A percentile compares a stretch with the other conserved stretches of the same genome.
Conservation (phyloP, 768 basidiomycete species). For the Mrakia gelida region DNA sequence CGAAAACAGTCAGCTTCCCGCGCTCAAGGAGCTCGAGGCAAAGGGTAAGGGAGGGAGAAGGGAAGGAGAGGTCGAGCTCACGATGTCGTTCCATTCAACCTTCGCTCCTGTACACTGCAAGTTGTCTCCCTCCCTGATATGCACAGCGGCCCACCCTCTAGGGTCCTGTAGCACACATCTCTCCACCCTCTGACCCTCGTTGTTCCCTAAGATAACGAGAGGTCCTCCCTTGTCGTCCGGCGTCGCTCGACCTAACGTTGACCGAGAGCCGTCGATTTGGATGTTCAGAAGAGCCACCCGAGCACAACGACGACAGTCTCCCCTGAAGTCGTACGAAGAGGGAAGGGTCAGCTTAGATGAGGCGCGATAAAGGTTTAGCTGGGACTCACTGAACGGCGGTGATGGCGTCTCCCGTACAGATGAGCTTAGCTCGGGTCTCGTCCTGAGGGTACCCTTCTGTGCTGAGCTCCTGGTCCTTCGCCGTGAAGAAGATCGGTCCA, state of each 20-base stretch:
- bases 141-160: slow-evolving; percentile 45
- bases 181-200: slow-evolving; percentile 42
- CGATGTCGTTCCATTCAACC: slow-evolving; percentile 44
- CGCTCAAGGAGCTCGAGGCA: neutral
- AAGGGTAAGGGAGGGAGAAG: neutral
- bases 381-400: slow-evolving; percentile 39
- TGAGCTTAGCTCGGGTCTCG: slow-evolving; percentile 43
- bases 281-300: slow-evolving; percentile 40
- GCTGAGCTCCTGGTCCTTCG: slow-evolving; percentile 46
- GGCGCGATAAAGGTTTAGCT: neutral
- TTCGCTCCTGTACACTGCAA: slow-evolving; percentile 41
- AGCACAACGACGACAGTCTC: slow-evolving; percentile 45
- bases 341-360: neutral
- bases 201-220: slow-evolving; percentile 41
- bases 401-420: slow-evolving; percentile 47
- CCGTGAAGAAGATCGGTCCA: slow-evolving; percentile 45
- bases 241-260: slow-evolving; percentile 40
- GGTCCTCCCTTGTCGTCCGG: slow-evolving; percentile 22
- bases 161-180: slow-evolving; percentile 42
- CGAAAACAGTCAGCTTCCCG: neutral
- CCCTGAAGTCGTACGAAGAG: slow-evolving; percentile 28
- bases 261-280: slow-evolving; percentile 44
- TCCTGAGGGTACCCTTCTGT: slow-evolving; percentile 48
- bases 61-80: slow-evolving; percentile 23
- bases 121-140: slow-evolving; percentile 45